Evolutionary conservation across 2,329 filamentous ascomycete species (phyloP).

Genomic region (Truncatella angustata): DNA sequence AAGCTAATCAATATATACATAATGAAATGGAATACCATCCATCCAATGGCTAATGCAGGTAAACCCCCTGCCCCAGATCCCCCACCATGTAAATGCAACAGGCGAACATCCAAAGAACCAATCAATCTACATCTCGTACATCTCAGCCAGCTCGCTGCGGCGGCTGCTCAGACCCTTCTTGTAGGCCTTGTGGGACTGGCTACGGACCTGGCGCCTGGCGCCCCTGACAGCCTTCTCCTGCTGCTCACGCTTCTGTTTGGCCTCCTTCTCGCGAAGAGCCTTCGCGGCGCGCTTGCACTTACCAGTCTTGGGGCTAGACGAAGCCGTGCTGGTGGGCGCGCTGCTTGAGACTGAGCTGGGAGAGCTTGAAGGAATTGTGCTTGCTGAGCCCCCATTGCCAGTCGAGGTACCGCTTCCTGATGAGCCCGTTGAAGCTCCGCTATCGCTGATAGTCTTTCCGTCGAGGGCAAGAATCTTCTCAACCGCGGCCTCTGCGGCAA

Average conservation of each 20-base stretch:
- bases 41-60: not conserved
- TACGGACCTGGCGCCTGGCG: not conserved
- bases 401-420: not conserved
- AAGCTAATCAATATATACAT: constrained; percentile 5
- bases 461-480: constrained; percentile 27
- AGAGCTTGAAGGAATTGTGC: no score
- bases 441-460: not conserved
- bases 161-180: not conserved
- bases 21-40: not conserved
- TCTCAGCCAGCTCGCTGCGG: not conserved
- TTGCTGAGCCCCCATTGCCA: not conserved
- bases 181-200: not conserved
- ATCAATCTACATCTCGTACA: not conserved
- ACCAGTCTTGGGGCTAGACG: not conserved
- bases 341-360: not conserved
- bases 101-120: not conserved
- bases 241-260: not conserved
- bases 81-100: constrained; percentile 2
- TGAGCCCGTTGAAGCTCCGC: not conserved
- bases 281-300: constrained; percentile 8
- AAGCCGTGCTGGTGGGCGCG: not conserved
- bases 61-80: not conserved
- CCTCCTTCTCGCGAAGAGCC: not conserved
- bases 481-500: constrained; percentile 31
- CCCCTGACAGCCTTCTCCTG: not conserved